phyloP scores from a whole-genome alignment of 108 stramenopile species.

The Cyclotella atomus region DNA sequence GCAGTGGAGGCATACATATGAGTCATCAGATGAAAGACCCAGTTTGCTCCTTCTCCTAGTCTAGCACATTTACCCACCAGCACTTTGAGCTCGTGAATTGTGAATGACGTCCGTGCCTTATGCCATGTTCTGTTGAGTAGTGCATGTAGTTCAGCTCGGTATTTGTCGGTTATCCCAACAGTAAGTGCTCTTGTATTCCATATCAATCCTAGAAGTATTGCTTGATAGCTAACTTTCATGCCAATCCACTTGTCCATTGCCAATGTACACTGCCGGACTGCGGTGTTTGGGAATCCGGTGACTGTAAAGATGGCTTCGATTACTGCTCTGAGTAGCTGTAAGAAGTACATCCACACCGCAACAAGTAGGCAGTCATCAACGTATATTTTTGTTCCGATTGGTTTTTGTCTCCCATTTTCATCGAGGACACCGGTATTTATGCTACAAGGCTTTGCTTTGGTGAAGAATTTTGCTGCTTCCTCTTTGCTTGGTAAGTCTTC shows the following conservation, averaged over 20 bases:
- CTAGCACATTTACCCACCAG: background rate
- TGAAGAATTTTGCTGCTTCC: too few relatives aligned
- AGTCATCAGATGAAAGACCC: conserved; percentile 12
- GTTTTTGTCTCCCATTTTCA: background rate
- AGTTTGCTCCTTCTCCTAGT: conserved; percentile 3
- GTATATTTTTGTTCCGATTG: background rate
- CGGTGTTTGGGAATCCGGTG: background rate
- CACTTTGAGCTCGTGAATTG: background rate
- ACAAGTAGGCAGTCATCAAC: conserved; percentile 8
- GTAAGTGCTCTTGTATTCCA: conserved; percentile 1
- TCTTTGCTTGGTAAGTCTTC: too few relatives aligned
- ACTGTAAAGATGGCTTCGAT: conserved; percentile 23
- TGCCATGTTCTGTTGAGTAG: conserved; percentile 8
- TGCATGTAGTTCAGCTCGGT: background rate
- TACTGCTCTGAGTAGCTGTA: background rate
- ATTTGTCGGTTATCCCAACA: conserved; percentile 4
- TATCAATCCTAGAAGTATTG: background rate
- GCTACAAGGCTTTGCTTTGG: background rate
- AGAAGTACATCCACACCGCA: background rate
- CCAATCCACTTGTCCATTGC: conserved; percentile 14
- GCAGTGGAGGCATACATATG: conserved; percentile 5
- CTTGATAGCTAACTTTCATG: background rate
- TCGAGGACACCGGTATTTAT: background rate
- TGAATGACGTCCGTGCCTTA: background rate
- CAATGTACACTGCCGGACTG: conserved; percentile 4